Evolutionary conservation across 805 yeast genomes (phyloP).

Genomic region (Saccharomycopsis oosterbeekiorum): DNA sequence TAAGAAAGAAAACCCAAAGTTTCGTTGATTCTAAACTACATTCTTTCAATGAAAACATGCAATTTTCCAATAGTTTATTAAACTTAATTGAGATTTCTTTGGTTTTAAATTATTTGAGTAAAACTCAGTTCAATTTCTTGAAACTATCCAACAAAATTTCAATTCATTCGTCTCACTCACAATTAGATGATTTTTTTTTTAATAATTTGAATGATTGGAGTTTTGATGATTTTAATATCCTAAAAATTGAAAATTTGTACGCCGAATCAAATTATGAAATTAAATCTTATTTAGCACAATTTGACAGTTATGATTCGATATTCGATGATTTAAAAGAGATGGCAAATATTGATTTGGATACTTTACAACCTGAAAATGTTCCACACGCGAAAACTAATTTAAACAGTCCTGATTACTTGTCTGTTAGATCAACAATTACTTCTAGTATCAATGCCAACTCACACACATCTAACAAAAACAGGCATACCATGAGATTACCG

Average conservation of each 20-base stretch:
- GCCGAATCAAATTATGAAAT: slow-evolving; percentile 5
- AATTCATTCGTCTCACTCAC: background rate
- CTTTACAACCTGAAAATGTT: background rate
- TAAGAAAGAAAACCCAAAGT: background rate
- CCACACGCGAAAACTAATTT: background rate
- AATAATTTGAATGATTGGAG: background rate
- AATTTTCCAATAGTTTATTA: background rate
- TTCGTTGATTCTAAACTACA: background rate
- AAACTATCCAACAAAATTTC: background rate
- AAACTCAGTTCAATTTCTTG: background rate
- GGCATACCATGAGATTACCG: background rate
- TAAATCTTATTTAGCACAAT: slow-evolving; percentile 11
- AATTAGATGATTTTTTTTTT: background rate
- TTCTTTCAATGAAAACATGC: background rate
- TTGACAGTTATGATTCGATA: slow-evolving; percentile 16
- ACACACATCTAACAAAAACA: background rate
- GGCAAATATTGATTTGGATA: slow-evolving; percentile 7
- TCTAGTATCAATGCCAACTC: background rate
- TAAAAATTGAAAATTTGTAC: background rate
- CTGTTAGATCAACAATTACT: background rate
- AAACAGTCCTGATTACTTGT: background rate
- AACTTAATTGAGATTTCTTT: background rate
- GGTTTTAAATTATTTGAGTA: background rate
- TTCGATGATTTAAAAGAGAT: slow-evolving; percentile 16
- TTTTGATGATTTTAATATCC: background rate